These are phyloP conservation scores for Candida sp. DNA, from an alignment of 1,139 yeast genomes.

Conservation along the genomic window DNA sequence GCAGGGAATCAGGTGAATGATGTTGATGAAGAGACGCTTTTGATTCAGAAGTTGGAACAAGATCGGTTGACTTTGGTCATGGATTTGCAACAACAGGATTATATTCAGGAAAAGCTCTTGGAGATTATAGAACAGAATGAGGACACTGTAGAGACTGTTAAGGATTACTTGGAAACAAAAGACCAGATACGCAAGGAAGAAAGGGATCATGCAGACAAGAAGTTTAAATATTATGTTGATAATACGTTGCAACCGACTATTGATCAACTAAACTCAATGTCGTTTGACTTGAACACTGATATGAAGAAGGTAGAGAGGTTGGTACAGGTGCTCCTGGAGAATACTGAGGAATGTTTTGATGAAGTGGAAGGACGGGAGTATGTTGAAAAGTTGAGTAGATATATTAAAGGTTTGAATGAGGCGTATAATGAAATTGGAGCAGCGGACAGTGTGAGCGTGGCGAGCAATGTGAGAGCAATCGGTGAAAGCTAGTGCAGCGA, in stretches of 20 bases:
- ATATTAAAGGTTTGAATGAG: constrained; percentile 19
- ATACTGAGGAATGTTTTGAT: constrained; percentile 5
- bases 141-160: constrained; percentile 35
- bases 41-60: constrained; percentile 21
- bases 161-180: constrained; percentile 30
- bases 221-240: constrained; percentile 12
- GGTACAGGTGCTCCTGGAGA: constrained; percentile 6
- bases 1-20: not conserved
- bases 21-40: constrained; percentile 3
- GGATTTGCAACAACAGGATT: constrained; percentile 46
- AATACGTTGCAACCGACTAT: constrained; percentile 12
- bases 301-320: constrained; percentile 9
- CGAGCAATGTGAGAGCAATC: too few relatives aligned
- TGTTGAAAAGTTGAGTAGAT: constrained; percentile 16
- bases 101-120: constrained; percentile 26
- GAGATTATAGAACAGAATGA: constrained; percentile 36
- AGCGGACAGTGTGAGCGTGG: too few relatives aligned
- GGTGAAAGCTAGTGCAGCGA: too few relatives aligned
- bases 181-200: constrained; percentile 15
- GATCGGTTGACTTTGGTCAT: constrained; percentile 35
- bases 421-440: constrained; percentile 2
- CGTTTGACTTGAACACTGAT: constrained; percentile 8
- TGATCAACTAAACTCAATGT: constrained; percentile 13
- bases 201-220: constrained; percentile 4
- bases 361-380: constrained; percentile 11